Evolutionary conservation across 2,329 filamentous ascomycete genomes (phyloP), one percentile per base, ranked within the genome.

Genomic region (Harringtonia lauricola): DNA sequence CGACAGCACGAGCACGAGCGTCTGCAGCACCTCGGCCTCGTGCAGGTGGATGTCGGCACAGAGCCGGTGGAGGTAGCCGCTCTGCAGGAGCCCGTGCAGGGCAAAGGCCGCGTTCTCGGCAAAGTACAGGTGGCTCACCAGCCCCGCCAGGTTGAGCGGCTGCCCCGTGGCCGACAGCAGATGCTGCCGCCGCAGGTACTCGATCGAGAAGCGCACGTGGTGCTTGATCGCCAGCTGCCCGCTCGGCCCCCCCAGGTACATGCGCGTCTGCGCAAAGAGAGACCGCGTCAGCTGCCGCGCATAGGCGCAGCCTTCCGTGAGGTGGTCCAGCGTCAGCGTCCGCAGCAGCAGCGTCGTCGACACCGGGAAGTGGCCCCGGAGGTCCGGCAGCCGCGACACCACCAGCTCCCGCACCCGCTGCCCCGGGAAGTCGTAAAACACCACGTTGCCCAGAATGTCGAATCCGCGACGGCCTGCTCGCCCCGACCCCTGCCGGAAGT

Each of bases 391-490:
- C 14, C 78, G 69, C 0, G 83, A 86, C 45, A 81, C 85, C 55
- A 89, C 74, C 41, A 90, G 70, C 41, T 83, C 75, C 48, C 74
- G 72, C 2, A 79, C 74, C 51, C 85, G 81, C 36, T 72, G 65
- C 8, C 64, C 58, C 1, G 72, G 63, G 15, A 90, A 70, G 1
- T 74, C 74, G 49, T 83, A 79, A 59, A 90, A 90, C 2, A 90
- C 81, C 2, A 90, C 81, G 53, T 90, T 90, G 45, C 85, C 85
- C 2, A 90, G 71, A 19, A 87, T 64, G 56, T 90, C 85, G 49
- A 90, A 90, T 1, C 85, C 85, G 64, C 85, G 75, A 59, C 85
- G 79, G 51, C 85, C 85, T 28, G 85, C 81, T 68, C 84, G 79
- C 60, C 86, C 84, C 45, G 83, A 77, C 8, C 76, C 82, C 58